Evolutionary conservation across 2,329 filamentous ascomycete species (phyloP).

Genomic region (Tricladium varicosporioides): DNA sequence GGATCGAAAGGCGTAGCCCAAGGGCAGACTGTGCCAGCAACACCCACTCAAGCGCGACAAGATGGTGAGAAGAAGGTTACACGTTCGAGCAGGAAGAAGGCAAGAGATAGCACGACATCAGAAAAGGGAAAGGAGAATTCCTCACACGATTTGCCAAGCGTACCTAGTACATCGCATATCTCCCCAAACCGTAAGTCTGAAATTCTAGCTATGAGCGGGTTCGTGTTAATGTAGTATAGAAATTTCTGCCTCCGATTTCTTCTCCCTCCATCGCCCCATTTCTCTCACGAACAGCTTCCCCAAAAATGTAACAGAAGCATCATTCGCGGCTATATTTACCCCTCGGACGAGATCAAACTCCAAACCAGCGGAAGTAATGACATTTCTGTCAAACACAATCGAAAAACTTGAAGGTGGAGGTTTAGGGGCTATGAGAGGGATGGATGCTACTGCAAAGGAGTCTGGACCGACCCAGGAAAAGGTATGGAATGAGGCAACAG

Average conservation of each 20-base stretch:
- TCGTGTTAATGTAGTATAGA: slow-evolving; percentile 50
- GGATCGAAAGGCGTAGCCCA: slow-evolving; percentile 32
- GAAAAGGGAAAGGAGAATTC: slow-evolving; percentile 41
- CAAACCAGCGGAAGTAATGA: slow-evolving; percentile 60
- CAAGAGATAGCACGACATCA: slow-evolving; percentile 46
- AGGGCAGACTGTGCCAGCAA: slow-evolving; percentile 21
- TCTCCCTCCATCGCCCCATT: slow-evolving; percentile 92
- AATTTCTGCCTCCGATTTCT: slow-evolving; percentile 86
- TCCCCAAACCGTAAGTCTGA: slow-evolving; percentile 57
- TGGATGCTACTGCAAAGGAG: too few species aligned
- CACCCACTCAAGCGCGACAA: slow-evolving; percentile 22
- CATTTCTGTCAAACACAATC: slow-evolving; percentile 61
- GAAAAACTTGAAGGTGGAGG: slow-evolving; percentile 43
- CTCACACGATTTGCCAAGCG: slow-evolving; percentile 63
- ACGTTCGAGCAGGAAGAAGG: slow-evolving; percentile 50
- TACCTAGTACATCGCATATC: slow-evolving; percentile 73
- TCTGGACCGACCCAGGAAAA: slow-evolving; percentile 16
- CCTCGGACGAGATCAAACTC: slow-evolving; percentile 47
- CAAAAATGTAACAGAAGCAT: slow-evolving; percentile 65
- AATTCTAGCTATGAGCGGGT: not conserved
- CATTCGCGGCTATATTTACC: slow-evolving; percentile 83
- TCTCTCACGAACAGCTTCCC: slow-evolving; percentile 83
- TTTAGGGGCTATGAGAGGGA: too few species aligned
- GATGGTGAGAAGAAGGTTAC: slow-evolving; percentile 44
- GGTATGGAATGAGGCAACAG: slow-evolving; percentile 28